These are phyloP conservation scores for Globisporangium canariense DNA, from an alignment of 352 stramenopile genomes.

Conservation along the genomic window DNA sequence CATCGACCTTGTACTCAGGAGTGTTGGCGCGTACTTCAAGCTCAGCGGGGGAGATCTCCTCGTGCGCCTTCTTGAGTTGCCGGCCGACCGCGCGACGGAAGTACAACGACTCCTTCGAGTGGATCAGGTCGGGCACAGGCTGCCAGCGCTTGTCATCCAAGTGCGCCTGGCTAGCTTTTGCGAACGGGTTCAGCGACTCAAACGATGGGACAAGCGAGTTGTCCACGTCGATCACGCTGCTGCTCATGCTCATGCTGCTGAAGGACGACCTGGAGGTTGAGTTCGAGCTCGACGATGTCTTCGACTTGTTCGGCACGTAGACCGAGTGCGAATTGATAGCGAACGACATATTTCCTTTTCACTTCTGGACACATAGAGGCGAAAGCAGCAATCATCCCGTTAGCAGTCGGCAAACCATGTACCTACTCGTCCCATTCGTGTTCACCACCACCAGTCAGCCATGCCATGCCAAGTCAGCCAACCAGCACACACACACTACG, in stretches of 20 bases:
- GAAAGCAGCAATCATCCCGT: conserved; percentile 1
- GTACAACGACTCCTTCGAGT: conserved; percentile 82
- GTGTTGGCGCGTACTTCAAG: conserved; percentile 88
- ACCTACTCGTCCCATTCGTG: neutral
- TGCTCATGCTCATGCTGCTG: conserved; percentile 15
- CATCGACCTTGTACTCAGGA: conserved; percentile 82
- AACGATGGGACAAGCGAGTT: conserved; percentile 62
- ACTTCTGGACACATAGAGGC: neutral
- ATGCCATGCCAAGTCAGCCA: neutral
- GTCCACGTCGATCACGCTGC: conserved; percentile 38
- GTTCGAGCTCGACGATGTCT: neutral
- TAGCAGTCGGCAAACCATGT: neutral
- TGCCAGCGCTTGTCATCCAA: conserved; percentile 71
- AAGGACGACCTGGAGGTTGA: neutral
- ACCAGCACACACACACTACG: neutral
- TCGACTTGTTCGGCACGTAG: conserved; percentile 8
- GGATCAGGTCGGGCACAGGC: conserved; percentile 62
- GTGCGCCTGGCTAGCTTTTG: conserved; percentile 38
- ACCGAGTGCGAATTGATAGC: conserved; percentile 12
- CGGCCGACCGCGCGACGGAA: conserved; percentile 73
- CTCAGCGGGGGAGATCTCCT: conserved; percentile 78
- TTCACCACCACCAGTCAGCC: neutral
- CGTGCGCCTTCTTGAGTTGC: conserved; percentile 73
- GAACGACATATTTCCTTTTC: conserved; percentile 30
- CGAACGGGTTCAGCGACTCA: conserved; percentile 70